phyloP scores from a whole-genome alignment of 208 protist genomes.

The Porcisia deanei region DNA sequence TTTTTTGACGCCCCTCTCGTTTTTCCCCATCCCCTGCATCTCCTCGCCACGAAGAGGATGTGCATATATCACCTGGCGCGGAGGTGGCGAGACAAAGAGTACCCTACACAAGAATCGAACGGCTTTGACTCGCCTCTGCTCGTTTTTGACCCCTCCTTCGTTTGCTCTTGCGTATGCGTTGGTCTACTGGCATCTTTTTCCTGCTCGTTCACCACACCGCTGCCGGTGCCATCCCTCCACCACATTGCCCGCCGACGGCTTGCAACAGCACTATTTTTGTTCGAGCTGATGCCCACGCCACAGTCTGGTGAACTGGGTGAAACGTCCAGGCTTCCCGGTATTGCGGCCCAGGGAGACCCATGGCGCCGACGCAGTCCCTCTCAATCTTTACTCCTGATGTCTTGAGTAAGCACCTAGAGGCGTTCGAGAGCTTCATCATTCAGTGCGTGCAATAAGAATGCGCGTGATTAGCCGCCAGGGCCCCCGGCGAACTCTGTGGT shows the following conservation, averaged over 20 bases:
- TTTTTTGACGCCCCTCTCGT: not conserved
- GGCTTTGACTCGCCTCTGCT: not conserved
- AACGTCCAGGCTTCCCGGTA: not conserved
- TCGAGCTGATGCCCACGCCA: not conserved
- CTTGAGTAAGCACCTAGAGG: constrained; percentile 22
- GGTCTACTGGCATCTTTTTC: not conserved
- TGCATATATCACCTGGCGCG: not conserved
- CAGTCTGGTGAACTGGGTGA: not conserved
- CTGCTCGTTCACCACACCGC: not conserved
- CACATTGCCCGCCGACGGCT: not conserved
- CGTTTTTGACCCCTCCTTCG: not conserved
- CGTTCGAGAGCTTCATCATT: constrained; percentile 52
- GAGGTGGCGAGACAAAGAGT: not conserved
- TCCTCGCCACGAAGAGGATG: not conserved
- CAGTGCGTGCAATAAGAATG: constrained; percentile 30
- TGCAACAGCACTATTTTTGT: not conserved
- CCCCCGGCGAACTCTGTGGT: not conserved
- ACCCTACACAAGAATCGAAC: not conserved
- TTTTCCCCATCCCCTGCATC: not conserved
- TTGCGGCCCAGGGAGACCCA: constrained; percentile 3
- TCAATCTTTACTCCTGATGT: not conserved
- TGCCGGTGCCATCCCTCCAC: not conserved
- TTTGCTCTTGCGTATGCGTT: not conserved
- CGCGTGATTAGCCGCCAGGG: not conserved
- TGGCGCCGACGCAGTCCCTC: not conserved